Conservation (phyloP, 2,329 filamentous ascomycete species). For the Hymenoscyphus salicellus region DNA sequence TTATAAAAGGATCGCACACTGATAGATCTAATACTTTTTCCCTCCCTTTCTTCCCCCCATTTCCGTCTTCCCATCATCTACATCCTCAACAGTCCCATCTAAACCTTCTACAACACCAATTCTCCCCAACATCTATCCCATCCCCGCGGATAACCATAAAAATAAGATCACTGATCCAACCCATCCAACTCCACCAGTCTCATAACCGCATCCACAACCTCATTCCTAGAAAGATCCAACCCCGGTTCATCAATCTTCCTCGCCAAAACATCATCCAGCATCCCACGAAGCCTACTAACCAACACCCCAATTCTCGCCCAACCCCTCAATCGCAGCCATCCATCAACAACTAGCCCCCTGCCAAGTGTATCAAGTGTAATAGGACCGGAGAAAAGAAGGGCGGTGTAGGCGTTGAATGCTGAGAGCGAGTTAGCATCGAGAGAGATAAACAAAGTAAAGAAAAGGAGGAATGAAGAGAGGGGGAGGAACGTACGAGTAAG, state of each 20-base stretch:
- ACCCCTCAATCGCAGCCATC: slow-evolving; percentile 80
- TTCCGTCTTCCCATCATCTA: too few species aligned
- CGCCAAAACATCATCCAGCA: slow-evolving; percentile 83
- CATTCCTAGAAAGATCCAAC: slow-evolving; percentile 54
- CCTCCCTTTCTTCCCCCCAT: too few species aligned
- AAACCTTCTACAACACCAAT: background rate
- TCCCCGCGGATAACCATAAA: background rate
- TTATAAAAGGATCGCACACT: too few species aligned
- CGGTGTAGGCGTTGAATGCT: slow-evolving; percentile 85
- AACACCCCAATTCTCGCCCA: slow-evolving; percentile 95
- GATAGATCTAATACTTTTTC: too few species aligned
- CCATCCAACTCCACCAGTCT: slow-evolving; percentile 88
- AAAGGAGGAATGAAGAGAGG: background rate
- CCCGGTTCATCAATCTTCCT: slow-evolving; percentile 75
- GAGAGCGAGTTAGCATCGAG: background rate
- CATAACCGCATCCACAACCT: slow-evolving; percentile 74
- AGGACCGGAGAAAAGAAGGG: slow-evolving; percentile 82
- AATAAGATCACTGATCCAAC: slow-evolving; percentile 52
- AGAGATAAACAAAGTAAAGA: background rate
- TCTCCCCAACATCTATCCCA: background rate
- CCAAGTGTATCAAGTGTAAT: slow-evolving; percentile 86
- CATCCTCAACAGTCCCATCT: too few species aligned
- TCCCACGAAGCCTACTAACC: slow-evolving; percentile 74
- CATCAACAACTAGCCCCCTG: slow-evolving; percentile 83
- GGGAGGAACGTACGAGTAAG: slow-evolving; percentile 67